phyloP scores from a whole-genome alignment of 1,284 basidiomycete genomes.

The Cryptococcus sp. region DNA sequence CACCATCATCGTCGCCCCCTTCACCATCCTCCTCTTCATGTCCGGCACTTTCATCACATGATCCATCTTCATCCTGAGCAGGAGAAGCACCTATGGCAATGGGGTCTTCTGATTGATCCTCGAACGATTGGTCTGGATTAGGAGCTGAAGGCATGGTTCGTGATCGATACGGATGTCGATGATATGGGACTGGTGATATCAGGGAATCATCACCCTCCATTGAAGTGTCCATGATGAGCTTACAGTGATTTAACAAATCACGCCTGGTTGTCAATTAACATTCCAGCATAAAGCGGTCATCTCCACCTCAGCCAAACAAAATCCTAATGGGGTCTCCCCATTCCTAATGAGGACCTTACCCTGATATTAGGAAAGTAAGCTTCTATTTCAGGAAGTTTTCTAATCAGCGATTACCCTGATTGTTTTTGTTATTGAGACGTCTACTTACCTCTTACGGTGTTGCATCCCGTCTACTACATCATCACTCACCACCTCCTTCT shows the following conservation, averaged over 20 bases:
- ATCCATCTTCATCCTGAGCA: constrained; percentile 1
- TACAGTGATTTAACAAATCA: no score
- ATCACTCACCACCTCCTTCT: neutral
- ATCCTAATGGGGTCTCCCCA: neutral
- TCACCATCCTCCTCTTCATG: constrained; percentile 13
- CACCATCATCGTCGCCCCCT: constrained; percentile 5
- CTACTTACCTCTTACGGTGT: neutral
- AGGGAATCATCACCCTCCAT: constrained; percentile 1
- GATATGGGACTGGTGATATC: neutral
- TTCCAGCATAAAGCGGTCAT: no score
- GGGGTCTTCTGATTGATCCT: neutral
- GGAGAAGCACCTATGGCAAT: neutral
- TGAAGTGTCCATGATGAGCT: neutral
- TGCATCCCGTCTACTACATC: neutral
- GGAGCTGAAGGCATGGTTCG: neutral
- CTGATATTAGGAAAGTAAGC: neutral
- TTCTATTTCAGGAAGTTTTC: neutral
- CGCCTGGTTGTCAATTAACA: no score
- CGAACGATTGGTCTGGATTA: neutral
- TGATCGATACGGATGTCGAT: neutral
- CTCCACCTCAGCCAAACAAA: no score
- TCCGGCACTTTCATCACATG: constrained; percentile 7
- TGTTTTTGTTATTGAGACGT: neutral
- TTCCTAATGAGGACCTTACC: neutral
- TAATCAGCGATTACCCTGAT: neutral